phyloP scores from a whole-genome alignment of 805 yeast species.

The Teunomyces gatunensis region DNA sequence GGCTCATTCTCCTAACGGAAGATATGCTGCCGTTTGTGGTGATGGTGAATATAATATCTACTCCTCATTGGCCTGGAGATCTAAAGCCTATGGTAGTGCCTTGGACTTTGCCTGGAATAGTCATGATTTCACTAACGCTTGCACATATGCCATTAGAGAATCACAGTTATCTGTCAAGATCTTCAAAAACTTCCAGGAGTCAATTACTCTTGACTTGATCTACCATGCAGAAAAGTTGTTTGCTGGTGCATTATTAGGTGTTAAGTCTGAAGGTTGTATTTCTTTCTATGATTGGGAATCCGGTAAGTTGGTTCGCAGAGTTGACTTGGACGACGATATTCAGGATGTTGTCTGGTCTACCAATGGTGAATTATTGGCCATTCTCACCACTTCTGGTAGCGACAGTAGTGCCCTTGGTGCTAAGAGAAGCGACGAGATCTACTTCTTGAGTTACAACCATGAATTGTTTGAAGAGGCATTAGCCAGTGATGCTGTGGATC shows the following conservation, averaged over 20 bases:
- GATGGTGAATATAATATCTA: slow-evolving; percentile 97
- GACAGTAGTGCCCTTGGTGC: slow-evolving; percentile 18
- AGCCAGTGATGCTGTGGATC: slow-evolving; percentile 54
- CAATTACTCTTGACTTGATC: slow-evolving; percentile 60
- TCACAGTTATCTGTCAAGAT: slow-evolving; percentile 62
- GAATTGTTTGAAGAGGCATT: slow-evolving; percentile 64
- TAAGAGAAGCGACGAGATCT: slow-evolving; percentile 63
- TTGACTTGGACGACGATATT: slow-evolving; percentile 76
- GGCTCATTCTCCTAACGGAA: slow-evolving; percentile 93
- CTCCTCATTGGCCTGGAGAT: slow-evolving; percentile 97
- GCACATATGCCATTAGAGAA: slow-evolving; percentile 77
- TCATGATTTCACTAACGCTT: slow-evolving; percentile 62
- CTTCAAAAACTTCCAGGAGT: slow-evolving; percentile 82
- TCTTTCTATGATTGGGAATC: slow-evolving; percentile 94
- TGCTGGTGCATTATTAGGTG: slow-evolving; percentile 87
- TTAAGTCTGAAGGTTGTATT: slow-evolving; percentile 79
- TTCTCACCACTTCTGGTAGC: slow-evolving; percentile 43
- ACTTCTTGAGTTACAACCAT: slow-evolving; percentile 71
- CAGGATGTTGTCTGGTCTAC: slow-evolving; percentile 88
- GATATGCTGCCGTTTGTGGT: slow-evolving; percentile 95
- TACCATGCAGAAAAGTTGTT: slow-evolving; percentile 77
- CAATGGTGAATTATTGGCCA: slow-evolving; percentile 82
- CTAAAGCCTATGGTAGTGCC: slow-evolving; percentile 88
- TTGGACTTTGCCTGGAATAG: slow-evolving; percentile 93
- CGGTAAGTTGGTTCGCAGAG: slow-evolving; percentile 79